Percentiles rank a stretch among this genome's conserved stretches.
phyloP scores from a whole-genome alignment of 345 rosid genomes.

The Moricandia moricandioides region DNA sequence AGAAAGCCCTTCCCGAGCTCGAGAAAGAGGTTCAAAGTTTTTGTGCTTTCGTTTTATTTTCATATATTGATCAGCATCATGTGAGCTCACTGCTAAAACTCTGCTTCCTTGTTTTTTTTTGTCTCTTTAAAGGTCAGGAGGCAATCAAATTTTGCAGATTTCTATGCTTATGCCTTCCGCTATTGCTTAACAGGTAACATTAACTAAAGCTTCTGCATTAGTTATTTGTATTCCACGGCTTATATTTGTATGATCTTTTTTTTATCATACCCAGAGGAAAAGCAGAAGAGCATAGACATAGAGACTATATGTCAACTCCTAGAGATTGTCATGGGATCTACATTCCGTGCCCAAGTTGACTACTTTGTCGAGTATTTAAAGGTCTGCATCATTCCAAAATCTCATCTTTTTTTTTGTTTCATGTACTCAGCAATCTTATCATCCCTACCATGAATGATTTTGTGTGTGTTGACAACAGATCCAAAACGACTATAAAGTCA shows the following conservation, averaged over 20 bases:
- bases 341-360: conserved; percentile 71
- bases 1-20: conserved; percentile 68
- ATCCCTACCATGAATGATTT: background rate
- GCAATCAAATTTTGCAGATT: conserved; percentile 72
- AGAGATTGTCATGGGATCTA: conserved; percentile 75
- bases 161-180: conserved; percentile 82
- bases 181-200: conserved; percentile 85
- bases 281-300: conserved; percentile 87
- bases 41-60: background rate
- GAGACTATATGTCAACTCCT: conserved; percentile 88
- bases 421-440: background rate
- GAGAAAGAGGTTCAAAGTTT: conserved; percentile 72
- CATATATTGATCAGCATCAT: background rate
- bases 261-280: too few species aligned
- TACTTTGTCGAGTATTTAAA: conserved; percentile 52
- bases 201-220: background rate
- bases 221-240: background rate
- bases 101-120: conserved; percentile 1
- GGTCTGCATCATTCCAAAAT: background rate
- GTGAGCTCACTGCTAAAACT: background rate
- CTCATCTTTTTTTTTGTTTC: background rate
- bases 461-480: conserved; percentile 44
- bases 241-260: too few species aligned
- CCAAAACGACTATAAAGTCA: conserved; percentile 89
- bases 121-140: conserved; percentile 56